Conservation (phyloP, 2,329 filamentous ascomycete species). For the Calonectria ilicicola region DNA sequence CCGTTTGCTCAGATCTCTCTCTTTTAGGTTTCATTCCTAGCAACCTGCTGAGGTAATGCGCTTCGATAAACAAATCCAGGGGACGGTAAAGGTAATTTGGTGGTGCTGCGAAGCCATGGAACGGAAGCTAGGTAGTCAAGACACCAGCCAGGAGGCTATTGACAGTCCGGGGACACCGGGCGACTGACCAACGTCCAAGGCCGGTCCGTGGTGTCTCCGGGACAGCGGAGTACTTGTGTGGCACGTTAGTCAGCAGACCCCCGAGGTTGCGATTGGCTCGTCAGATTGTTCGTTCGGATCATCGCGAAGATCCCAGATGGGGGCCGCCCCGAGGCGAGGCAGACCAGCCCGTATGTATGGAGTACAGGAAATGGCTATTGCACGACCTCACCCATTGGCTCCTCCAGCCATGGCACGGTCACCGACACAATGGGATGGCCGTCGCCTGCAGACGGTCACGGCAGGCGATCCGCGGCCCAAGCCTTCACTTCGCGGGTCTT, state of each 20-base stretch:
- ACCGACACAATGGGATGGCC: conserved; percentile 20
- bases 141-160: neutral
- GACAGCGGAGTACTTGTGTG: conserved; percentile 20
- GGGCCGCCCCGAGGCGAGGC: conserved; percentile 36
- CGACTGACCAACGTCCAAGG: neutral
- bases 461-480: conserved; percentile 4
- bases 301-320: conserved; percentile 44
- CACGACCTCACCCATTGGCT: conserved; percentile 33
- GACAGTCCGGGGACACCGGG: conserved; percentile 14
- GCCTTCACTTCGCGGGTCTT: neutral
- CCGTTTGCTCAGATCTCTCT: conserved; percentile 38
- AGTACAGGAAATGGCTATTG: conserved; percentile 23
- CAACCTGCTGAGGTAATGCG: conserved; percentile 26
- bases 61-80: conserved; percentile 8
- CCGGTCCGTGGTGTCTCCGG: conserved; percentile 2
- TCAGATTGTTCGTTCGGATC: conserved; percentile 44
- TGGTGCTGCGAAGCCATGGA: conserved; percentile 1
- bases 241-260: conserved; percentile 36
- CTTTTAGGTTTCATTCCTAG: conserved; percentile 27
- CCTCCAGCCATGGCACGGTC: conserved; percentile 26
- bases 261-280: conserved; percentile 50
- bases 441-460: conserved; percentile 13
- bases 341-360: neutral
- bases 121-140: conserved; percentile 7
- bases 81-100: neutral